Conservation (phyloP, 768 basidiomycete genomes). For the Daedalea quercina region DNA sequence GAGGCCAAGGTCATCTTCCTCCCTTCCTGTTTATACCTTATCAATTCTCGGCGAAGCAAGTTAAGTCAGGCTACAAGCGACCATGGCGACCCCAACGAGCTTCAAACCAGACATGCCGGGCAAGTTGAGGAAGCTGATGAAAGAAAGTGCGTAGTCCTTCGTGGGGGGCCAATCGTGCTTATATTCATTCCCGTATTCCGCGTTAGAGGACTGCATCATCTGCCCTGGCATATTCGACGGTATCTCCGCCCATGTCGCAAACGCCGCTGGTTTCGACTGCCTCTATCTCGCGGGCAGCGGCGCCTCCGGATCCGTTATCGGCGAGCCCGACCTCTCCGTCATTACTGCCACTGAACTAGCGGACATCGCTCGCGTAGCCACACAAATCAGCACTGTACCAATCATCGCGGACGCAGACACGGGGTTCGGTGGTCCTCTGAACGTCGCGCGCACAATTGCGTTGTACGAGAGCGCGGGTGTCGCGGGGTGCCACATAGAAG, state of each 20-base stretch:
- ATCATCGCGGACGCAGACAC: constrained; percentile 21
- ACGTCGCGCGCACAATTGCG: constrained; percentile 18
- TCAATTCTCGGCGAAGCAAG: no score
- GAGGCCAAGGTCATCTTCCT: no score
- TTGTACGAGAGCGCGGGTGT: constrained; percentile 19
- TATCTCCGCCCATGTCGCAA: constrained; percentile 21
- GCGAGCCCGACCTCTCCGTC: constrained; percentile 21
- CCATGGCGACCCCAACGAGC: constrained; percentile 5
- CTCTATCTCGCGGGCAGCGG: constrained; percentile 21
- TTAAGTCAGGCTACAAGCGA: no score
- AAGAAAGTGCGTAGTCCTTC: constrained; percentile 9
- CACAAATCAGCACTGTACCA: constrained; percentile 14
- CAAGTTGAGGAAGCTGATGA: constrained; percentile 16
- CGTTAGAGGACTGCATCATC: constrained; percentile 17
- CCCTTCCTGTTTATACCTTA: no score
- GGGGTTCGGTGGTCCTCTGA: constrained; percentile 20
- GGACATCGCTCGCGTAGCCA: constrained; percentile 17
- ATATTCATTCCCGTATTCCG: neutral
- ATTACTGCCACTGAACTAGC: constrained; percentile 19
- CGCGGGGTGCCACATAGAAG: constrained; percentile 22
- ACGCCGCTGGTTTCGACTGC: constrained; percentile 17
- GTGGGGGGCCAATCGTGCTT: neutral
- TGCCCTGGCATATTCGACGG: constrained; percentile 21
- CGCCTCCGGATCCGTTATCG: constrained; percentile 17
- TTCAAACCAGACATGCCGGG: constrained; percentile 16